Evolutionary conservation across 805 yeast species (phyloP), one percentile per base, ranked within the genome.

Genomic region (Pichia membranifaciens): DNA sequence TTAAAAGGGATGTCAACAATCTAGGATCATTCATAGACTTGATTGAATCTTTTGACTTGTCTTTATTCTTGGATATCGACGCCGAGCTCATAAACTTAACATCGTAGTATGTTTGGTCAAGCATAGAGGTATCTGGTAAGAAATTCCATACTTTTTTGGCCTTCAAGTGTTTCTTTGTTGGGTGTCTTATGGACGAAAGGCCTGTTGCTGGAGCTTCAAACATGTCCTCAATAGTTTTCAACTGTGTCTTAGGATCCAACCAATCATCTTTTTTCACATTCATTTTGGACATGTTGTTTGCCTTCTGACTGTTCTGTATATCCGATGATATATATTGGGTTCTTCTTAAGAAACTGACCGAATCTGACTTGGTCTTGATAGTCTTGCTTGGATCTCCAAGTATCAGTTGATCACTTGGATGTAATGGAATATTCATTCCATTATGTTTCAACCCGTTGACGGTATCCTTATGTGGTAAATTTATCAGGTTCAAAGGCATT

Each of bases 321-420:
- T 79, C 82, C 33, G 85, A 79, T 10, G 95, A 78, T 50, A 88
- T 84, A 63, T 91, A 91, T 62, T 93, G 98, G 0, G 99, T 91
- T 69, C 98, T 81, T 70, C 97, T 82, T 62, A 91, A 74, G 67
- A 91, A 90, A n/a, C 67, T 59, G 22, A 67, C 71, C 36, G 48
- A 50, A 25, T 62, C 64, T 10, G 61, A 55, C 39, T 61, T 50
- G 59, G 76, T 48, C 62, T 60, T 64, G 50, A 71, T 69, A 18
- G 74, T 71, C 21, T 75, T 72, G 3, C 76, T 79, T 21, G 96
- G 96, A 61, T 89, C 96, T 60, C 88, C 78, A 46, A 93, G 72
- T 43, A 91, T 72, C 9, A 76, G 76, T 53, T 80, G 71, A 66
- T 93, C 97, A 45, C 76, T 76, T n/a, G 90, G 84, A 58, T 86